Conservation (phyloP, 2,329 filamentous ascomycete species). For the Paraconiothyrium sp. region DNA sequence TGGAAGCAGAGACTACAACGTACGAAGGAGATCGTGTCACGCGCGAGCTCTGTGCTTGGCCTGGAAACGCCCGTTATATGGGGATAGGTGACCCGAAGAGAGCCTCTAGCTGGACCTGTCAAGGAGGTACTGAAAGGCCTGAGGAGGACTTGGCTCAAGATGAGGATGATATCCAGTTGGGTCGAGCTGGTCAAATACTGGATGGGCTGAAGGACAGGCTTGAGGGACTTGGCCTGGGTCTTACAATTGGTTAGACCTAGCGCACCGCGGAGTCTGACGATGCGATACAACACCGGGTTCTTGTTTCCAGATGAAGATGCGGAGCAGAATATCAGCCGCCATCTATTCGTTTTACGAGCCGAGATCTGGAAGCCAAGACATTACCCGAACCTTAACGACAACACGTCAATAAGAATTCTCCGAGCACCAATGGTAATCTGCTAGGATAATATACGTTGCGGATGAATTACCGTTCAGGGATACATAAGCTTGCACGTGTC, state of each 20-base stretch:
- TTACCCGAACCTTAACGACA: not conserved
- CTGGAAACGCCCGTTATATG: slow-evolving; percentile 29
- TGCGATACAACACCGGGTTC: not conserved
- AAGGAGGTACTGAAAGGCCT: slow-evolving; percentile 30
- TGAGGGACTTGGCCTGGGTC: slow-evolving; percentile 28
- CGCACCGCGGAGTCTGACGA: not conserved
- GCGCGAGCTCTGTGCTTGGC: slow-evolving; percentile 32
- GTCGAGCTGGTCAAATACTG: slow-evolving; percentile 28
- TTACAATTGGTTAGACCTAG: slow-evolving; percentile 27
- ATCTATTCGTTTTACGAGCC: slow-evolving; percentile 5
- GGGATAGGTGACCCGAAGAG: slow-evolving; percentile 27
- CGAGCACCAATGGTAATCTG: slow-evolving; percentile 3
- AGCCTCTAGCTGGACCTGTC: slow-evolving; percentile 35
- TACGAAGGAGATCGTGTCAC: slow-evolving; percentile 30
- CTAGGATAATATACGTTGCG: slow-evolving; percentile 1
- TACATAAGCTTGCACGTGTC: slow-evolving; percentile 14
- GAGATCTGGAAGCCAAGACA: slow-evolving; percentile 13
- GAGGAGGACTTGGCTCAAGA: slow-evolving; percentile 14
- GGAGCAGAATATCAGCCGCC: slow-evolving; percentile 10
- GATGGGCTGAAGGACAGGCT: slow-evolving; percentile 31
- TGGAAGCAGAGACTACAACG: slow-evolving; percentile 31
- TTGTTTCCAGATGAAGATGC: slow-evolving; percentile 11
- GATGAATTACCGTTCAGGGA: slow-evolving; percentile 16
- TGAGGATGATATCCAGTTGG: slow-evolving; percentile 6
- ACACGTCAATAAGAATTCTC: not conserved